Evolutionary conservation across 2,329 filamentous ascomycete species (phyloP), one percentile per base, ranked within the genome.

Genomic region (Domatiomyces globalis): DNA sequence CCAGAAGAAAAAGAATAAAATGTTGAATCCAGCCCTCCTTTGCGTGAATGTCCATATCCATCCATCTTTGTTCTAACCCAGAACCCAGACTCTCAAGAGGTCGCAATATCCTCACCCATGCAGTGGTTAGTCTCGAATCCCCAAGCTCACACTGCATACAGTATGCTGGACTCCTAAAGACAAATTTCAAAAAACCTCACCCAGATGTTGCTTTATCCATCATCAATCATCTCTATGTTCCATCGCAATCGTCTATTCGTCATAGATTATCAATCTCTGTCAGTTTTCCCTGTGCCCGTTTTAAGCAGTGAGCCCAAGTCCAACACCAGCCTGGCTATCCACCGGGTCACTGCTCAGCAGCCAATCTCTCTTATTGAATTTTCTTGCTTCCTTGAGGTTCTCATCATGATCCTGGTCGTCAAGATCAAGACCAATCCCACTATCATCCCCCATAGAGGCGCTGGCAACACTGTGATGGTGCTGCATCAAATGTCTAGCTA

Each of bases 361-460:
- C 58, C 58, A 60, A 47, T 60, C 58, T 51, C 55, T 49, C 52
- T 59, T 59, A 50, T 59, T 58, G 51, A 58, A 59, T 36, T 56
- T 56, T 44, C 54, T 56, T 29, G 57, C 58, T 43, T 60, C 58
- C 46, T 58, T 60, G 43, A 59, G 57, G 3, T 54, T 56, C 44
- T 58, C 57, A 3, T 55, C 92, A 52, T 94, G 77, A 61, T 94
- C 87, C 76, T 60, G 54, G 76, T 75, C 51, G 46, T 60, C 58
- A 12, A 60, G 48, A 43, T 56, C 57, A 25, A 60, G 52, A 4
- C 58, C 58, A 48, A 61, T 61, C 10, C 59, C 59, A 46, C 56
- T 58, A 45, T 61, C 59, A 43, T 61, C 59, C 12, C 10, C 33
- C 33, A 39, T 15, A 15, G 33, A 33, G 51, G 45, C 12, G 5